Evolutionary conservation across 768 basidiomycete genomes (phyloP).

Genomic region (Trametes elegans): DNA sequence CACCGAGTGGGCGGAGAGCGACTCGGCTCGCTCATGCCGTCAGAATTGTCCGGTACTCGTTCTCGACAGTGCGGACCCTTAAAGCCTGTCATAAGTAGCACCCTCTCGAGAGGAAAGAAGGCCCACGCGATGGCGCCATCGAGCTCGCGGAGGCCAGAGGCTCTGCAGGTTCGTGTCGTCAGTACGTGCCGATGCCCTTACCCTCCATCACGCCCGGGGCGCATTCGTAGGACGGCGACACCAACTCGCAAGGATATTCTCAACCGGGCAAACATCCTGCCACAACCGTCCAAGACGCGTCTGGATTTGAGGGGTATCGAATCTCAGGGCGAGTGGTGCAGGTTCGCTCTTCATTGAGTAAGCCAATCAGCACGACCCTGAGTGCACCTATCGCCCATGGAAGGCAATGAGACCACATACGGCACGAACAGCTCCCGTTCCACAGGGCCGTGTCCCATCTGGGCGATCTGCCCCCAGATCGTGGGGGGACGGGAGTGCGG

Average conservation of each 20-base stretch:
- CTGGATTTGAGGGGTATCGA: no score
- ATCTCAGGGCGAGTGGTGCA: neutral
- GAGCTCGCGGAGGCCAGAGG: neutral
- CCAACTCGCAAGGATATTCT: no score
- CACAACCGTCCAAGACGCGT: no score
- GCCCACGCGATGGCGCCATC: conserved; percentile 14
- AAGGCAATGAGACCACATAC: conserved; percentile 5
- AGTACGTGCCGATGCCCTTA: neutral
- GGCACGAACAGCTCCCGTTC: conserved; percentile 1
- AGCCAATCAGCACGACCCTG: conserved; percentile 19
- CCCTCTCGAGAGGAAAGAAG: neutral
- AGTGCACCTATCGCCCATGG: conserved; percentile 5
- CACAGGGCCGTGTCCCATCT: neutral
- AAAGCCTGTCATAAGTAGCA: neutral
- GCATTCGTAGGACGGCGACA: no score
- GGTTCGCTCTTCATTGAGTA: neutral
- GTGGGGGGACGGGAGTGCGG: conserved; percentile 2
- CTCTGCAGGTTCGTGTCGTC: neutral
- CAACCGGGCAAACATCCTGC: no score
- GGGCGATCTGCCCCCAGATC: conserved; percentile 10
- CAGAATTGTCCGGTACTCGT: conserved; percentile 3
- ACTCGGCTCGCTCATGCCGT: conserved; percentile 13
- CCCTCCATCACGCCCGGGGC: no score
- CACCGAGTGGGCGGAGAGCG: conserved; percentile 8
- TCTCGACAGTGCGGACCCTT: neutral